Conservation (phyloP, 192 early-diverging fungal species). For the Coemansia sp. region DNA sequence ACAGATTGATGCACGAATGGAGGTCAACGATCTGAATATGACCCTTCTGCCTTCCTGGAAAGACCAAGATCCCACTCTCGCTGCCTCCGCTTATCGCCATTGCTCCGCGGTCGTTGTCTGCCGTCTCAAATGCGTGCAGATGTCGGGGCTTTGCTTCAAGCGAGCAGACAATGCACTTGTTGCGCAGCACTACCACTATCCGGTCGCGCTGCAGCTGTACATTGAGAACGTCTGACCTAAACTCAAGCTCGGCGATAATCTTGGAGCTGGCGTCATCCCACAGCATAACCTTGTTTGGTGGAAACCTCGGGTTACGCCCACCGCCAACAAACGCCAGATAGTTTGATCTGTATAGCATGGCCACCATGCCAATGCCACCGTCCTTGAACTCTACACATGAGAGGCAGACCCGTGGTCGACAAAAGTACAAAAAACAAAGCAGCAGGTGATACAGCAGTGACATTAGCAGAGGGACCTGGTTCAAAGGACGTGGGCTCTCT, state of each 20-base stretch:
- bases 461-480: not conserved
- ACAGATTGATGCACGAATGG: constrained; percentile 52
- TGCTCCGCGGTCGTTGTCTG: constrained; percentile 72
- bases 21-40: constrained; percentile 86
- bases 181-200: constrained; percentile 72
- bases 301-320: constrained; percentile 77
- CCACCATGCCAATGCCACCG: constrained; percentile 77
- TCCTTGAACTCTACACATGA: constrained; percentile 67
- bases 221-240: constrained; percentile 75
- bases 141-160: constrained; percentile 68
- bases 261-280: constrained; percentile 80
- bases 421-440: not conserved
- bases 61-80: constrained; percentile 73
- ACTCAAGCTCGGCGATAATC: constrained; percentile 74
- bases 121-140: constrained; percentile 80
- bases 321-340: constrained; percentile 85
- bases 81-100: constrained; percentile 67
- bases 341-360: constrained; percentile 85
- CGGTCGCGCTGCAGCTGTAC: constrained; percentile 77
- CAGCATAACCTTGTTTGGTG: constrained; percentile 84
- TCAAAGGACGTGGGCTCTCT: not conserved
- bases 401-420: not conserved
- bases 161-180: constrained; percentile 80
- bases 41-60: constrained; percentile 78
- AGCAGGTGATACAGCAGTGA: not conserved